A percentile compares a stretch with the other conserved stretches of the same genome.
Conservation (phyloP, 352 stramenopile genomes). For the Globisporangium heterothallicum region DNA sequence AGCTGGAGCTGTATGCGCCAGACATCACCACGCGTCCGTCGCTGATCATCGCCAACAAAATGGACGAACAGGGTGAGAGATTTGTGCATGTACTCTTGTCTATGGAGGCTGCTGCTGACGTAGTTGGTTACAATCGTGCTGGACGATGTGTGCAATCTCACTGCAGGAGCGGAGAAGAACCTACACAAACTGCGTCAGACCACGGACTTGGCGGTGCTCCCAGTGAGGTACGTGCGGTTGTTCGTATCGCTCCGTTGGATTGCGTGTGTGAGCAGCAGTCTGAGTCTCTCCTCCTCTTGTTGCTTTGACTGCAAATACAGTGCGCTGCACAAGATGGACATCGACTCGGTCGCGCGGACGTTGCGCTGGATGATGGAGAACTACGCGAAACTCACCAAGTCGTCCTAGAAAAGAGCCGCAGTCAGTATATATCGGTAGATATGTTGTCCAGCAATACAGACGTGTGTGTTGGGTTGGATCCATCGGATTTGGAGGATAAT, state of each 20-base stretch:
- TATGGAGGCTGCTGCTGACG: too few relatives aligned
- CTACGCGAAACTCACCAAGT: conserved; percentile 52
- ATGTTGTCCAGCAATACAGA: too few relatives aligned
- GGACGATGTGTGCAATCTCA: too few relatives aligned
- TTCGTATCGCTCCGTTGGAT: too few relatives aligned
- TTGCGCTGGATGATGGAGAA: conserved; percentile 70
- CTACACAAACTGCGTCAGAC: conserved; percentile 62
- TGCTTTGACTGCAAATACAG: too few relatives aligned
- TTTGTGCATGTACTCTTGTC: too few relatives aligned
- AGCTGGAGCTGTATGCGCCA: conserved; percentile 84
- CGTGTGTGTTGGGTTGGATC: too few relatives aligned
- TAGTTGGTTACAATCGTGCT: too few relatives aligned
- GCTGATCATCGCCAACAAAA: conserved; percentile 88
- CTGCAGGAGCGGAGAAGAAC: conserved; percentile 71
- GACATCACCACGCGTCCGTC: conserved; percentile 82
- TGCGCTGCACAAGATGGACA: conserved; percentile 84
- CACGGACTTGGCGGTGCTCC: conserved; percentile 72
- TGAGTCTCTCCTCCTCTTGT: not conserved
- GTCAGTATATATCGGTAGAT: too few relatives aligned
- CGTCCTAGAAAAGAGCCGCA: conserved; percentile 28
- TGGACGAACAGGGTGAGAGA: conserved; percentile 71
- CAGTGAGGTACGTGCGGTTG: conserved; percentile 74
- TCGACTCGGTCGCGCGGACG: conserved; percentile 70
- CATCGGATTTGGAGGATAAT: not conserved
- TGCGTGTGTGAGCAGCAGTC: too few relatives aligned